Conservation (phyloP, 192 early-diverging fungal species). For the Entrophospora sp. region DNA sequence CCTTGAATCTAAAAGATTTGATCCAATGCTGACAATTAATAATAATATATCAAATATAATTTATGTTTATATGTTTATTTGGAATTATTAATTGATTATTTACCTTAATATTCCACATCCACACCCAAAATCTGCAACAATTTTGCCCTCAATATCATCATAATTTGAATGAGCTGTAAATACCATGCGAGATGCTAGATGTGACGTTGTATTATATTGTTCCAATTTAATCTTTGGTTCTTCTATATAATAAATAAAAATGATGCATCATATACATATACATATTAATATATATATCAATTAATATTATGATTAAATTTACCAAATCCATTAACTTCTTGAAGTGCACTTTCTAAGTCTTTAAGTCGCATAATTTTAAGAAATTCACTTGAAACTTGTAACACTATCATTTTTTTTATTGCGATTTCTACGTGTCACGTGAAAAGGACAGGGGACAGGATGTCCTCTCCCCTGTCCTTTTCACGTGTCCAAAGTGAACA, state of each 20-base stretch:
- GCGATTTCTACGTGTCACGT: too few relatives aligned
- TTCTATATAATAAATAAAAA: slow-evolving; percentile 17
- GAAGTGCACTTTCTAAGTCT: slow-evolving; percentile 57
- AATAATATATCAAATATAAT: not conserved
- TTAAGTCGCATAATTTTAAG: slow-evolving; percentile 79
- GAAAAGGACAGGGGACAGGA: too few relatives aligned
- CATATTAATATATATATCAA: not conserved
- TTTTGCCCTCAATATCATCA: slow-evolving; percentile 63
- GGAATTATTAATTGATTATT: not conserved
- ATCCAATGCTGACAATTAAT: slow-evolving; percentile 32
- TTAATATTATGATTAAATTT: not conserved
- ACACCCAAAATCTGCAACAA: slow-evolving; percentile 68
- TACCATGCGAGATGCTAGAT: slow-evolving; percentile 66
- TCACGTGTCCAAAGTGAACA: too few relatives aligned
- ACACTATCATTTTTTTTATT: too few relatives aligned
- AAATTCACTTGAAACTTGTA: too few relatives aligned
- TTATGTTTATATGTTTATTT: not conserved
- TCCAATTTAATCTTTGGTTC: slow-evolving; percentile 67
- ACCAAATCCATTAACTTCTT: slow-evolving; percentile 54
- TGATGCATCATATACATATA: not conserved
- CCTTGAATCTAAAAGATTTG: slow-evolving; percentile 49
- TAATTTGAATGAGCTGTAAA: slow-evolving; percentile 64
- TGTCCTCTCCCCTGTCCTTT: too few relatives aligned
- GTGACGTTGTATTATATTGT: slow-evolving; percentile 71
- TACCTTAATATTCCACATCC: slow-evolving; percentile 67